Conservation (phyloP, 176 grass and related monocot genomes). For the Metroxylon sagu region DNA sequence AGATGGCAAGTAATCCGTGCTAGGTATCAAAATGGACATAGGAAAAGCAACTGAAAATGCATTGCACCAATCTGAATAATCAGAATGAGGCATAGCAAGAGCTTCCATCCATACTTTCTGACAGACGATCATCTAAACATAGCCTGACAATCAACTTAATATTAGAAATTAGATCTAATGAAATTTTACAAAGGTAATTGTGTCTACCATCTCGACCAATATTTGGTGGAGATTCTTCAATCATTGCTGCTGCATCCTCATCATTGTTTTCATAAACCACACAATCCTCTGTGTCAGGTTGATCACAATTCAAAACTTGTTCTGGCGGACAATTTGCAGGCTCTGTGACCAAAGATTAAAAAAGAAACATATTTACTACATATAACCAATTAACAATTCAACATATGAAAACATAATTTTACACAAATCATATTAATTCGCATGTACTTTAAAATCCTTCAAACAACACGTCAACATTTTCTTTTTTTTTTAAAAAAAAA, state of each 20-base stretch:
- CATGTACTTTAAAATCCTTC: too few species aligned
- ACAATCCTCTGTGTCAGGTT: constrained; percentile 55
- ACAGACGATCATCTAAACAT: too few species aligned
- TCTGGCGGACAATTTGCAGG: constrained; percentile 30
- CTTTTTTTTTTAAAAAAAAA: too few species aligned
- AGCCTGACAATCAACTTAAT: not conserved
- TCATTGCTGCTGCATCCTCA: constrained; percentile 62
- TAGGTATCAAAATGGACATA: too few species aligned
- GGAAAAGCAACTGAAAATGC: too few species aligned
- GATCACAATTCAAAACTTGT: constrained; percentile 38
- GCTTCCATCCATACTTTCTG: too few species aligned
- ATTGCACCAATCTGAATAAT: too few species aligned
- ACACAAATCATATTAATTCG: too few species aligned
- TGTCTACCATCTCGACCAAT: constrained; percentile 29
- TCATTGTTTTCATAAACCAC: constrained; percentile 70
- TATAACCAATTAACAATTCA: not conserved
- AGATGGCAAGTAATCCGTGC: too few species aligned
- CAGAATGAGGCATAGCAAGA: too few species aligned
- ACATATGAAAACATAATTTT: constrained; percentile 1
- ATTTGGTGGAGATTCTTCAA: constrained; percentile 64
- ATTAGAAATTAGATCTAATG: not conserved
- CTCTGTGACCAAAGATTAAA: constrained; percentile 27
- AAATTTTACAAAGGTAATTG: constrained; percentile 1
- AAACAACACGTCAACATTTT: too few species aligned
- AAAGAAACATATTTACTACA: constrained; percentile 1